Conservation (phyloP, 768 basidiomycete genomes). For the Lenzites betulinus region DNA sequence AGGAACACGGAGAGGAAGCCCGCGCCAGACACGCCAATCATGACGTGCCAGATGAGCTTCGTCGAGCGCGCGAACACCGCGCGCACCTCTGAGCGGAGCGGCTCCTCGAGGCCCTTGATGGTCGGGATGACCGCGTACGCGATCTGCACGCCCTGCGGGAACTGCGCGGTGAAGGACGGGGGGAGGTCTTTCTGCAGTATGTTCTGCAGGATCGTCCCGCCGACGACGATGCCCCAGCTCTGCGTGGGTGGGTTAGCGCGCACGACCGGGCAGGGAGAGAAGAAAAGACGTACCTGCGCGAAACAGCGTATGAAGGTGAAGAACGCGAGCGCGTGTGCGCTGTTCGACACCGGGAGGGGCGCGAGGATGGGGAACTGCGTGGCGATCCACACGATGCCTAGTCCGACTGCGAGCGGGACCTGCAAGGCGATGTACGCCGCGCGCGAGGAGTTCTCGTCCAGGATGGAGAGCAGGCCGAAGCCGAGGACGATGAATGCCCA, state of each 20-base stretch:
- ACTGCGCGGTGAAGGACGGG: slow-evolving; percentile 23
- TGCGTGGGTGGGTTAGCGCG: not conserved
- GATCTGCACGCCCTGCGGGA: slow-evolving; percentile 30
- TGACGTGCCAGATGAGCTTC: slow-evolving; percentile 42
- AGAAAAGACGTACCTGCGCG: slow-evolving; percentile 18
- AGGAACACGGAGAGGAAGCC: slow-evolving; percentile 38
- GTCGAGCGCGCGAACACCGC: slow-evolving; percentile 45
- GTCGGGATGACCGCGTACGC: slow-evolving; percentile 43
- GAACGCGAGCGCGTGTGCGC: slow-evolving; percentile 41
- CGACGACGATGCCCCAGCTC: slow-evolving; percentile 39
- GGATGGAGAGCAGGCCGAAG: slow-evolving; percentile 28
- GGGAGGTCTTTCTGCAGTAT: slow-evolving; percentile 36
- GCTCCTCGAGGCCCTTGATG: slow-evolving; percentile 37
- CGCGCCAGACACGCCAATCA: slow-evolving; percentile 42
- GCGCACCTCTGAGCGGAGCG: slow-evolving; percentile 38
- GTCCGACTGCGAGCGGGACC: not conserved
- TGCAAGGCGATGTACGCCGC: slow-evolving; percentile 6
- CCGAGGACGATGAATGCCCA: slow-evolving; percentile 44
- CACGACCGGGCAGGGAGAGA: too few species aligned
- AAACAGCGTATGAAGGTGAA: slow-evolving; percentile 30
- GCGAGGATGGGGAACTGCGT: slow-evolving; percentile 37
- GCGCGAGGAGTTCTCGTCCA: slow-evolving; percentile 4
- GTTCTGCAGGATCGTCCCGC: slow-evolving; percentile 40
- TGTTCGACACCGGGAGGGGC: slow-evolving; percentile 34
- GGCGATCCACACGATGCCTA: slow-evolving; percentile 26